Evolutionary conservation across 306 rosid genomes (phyloP), one percentile per base, ranked within the genome.

Genomic region (Ammopiptanthus mongolicus): DNA sequence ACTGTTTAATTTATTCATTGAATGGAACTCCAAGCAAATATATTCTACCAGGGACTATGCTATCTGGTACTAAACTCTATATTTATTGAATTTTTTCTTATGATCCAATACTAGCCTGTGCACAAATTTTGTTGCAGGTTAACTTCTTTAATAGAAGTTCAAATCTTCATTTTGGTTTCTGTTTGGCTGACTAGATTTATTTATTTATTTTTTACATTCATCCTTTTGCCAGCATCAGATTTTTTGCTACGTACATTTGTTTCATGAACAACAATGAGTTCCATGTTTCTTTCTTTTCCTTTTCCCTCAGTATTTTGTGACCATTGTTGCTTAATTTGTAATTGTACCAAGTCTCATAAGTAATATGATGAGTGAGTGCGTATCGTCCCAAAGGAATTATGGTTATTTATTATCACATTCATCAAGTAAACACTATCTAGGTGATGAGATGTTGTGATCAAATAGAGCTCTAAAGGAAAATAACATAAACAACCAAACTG

Each of bases 1-100:
- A 70, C 9, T 61, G 56, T 61, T 66, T 63, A 23, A 28, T 62
- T 62, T 28, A 64, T 76, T 75, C 69, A 70, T 70, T 75, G 62
- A 22, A 57, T 34, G 41, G 15, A 60, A 42, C 39, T 68, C 28
- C 46, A 48, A 18, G 51, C 58, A 53, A 68, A 59, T 66, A 57
- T 44, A 28, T 25, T 72, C 29, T 70, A 69, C 74, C 19, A 23
- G 56, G 17, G 63, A 41, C 41, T 36, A 18, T 78, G 71, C 50
- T 61, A 11, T 69, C 63, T 70, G 55, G 44, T 57, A 73, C 44
- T 44, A 10, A 21, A 52, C 12, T 17, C n/a, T 74, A 19, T 71
- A 8, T 71, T 71, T 34, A 15, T 51, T 56, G 64, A 4, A 52
- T 29, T 41, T 14, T 71, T 44, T 66, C 66, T 42, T 6, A 71